Base-by-base conservation (phyloP, 2,329 filamentous ascomycete species). In the Macrophomina tecta region DNA sequence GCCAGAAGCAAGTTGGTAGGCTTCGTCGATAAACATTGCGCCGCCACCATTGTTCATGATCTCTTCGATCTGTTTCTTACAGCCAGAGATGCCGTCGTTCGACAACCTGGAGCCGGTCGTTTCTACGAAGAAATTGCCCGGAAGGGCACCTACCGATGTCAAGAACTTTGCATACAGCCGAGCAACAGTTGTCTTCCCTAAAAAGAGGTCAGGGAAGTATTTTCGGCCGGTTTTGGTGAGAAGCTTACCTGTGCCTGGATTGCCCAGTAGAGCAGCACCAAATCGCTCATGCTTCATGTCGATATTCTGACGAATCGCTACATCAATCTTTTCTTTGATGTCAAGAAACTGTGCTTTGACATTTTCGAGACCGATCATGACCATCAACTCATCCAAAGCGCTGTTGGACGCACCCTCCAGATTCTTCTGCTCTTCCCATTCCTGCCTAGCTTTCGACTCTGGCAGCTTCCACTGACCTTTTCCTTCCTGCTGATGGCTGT, bases 11-110 rank as follows among this genome's bases (percentile, higher is more conserved):
- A 94, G 81, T 69, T 94, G 91, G 72, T 94, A 93, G 0, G 91
- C 90, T 74, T 94, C 91, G 68, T 94, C 91, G 28, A 94, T 89
- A 72, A 94, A 94, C 1, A 92, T 72, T 0, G 89, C 89, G 0
- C 91, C 91, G 0, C 91, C 91, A 0, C 86, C 88, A 0, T 77
- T 70, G 34, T 87, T 80, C 4, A 87, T 74, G 0, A 94, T 82
- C 0, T 80, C 70, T 2, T 89, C 81, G 5, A 91, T 78, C 0
- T 88, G 76, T 12, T 83, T 82, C 71, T 90, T 83, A 69, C 84
- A 87, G 0, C 83, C 86, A 0, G 78, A 65, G 0, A 92, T 84
- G 0, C 90, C 91, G 0, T 84, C 82, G 55, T 86, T 86, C 0
- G 90, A 87, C 0, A 94, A 82, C 16, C 83, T 82, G 0, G 91